Percentiles rank a stretch among this genome's conserved stretches.
Conservation (phyloP, 2,329 filamentous ascomycete genomes). For the Cucurbitaria berberidis region DNA sequence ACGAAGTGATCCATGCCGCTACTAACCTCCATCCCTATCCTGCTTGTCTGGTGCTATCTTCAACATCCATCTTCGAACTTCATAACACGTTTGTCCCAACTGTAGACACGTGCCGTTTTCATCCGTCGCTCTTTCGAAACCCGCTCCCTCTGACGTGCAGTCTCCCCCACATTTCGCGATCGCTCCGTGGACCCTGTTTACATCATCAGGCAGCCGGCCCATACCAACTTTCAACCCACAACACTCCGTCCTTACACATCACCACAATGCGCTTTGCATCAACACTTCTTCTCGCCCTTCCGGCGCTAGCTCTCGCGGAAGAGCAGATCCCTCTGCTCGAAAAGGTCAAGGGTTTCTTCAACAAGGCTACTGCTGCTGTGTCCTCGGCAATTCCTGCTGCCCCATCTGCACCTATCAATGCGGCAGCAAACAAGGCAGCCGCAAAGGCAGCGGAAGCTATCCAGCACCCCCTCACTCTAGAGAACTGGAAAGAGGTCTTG, state of each 20-base stretch:
- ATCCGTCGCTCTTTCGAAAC: constrained; percentile 15
- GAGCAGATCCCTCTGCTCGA: constrained; percentile 67
- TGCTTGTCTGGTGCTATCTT: not conserved
- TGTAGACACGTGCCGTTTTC: not conserved
- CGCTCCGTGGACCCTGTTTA: constrained; percentile 27
- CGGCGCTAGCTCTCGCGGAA: constrained; percentile 59
- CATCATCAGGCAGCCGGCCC: constrained; percentile 27
- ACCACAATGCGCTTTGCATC: constrained; percentile 60
- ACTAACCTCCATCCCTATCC: not conserved
- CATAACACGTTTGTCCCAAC: not conserved
- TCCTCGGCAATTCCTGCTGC: constrained; percentile 57
- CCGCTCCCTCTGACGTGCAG: constrained; percentile 14
- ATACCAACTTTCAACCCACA: constrained; percentile 9
- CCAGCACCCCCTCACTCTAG: constrained; percentile 66
- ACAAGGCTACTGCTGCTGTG: constrained; percentile 62
- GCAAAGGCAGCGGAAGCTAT: constrained; percentile 60
- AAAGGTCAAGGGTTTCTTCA: constrained; percentile 62
- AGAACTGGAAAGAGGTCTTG: constrained; percentile 74
- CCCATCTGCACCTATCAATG: constrained; percentile 50
- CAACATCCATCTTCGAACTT: not conserved
- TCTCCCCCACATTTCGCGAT: constrained; percentile 27
- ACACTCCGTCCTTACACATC: constrained; percentile 15
- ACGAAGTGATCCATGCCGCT: not conserved
- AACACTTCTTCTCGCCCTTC: constrained; percentile 58
- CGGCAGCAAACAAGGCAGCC: constrained; percentile 58